Evolutionary conservation across 768 basidiomycete genomes (phyloP).

Genomic region (Termitomyces sp.): DNA sequence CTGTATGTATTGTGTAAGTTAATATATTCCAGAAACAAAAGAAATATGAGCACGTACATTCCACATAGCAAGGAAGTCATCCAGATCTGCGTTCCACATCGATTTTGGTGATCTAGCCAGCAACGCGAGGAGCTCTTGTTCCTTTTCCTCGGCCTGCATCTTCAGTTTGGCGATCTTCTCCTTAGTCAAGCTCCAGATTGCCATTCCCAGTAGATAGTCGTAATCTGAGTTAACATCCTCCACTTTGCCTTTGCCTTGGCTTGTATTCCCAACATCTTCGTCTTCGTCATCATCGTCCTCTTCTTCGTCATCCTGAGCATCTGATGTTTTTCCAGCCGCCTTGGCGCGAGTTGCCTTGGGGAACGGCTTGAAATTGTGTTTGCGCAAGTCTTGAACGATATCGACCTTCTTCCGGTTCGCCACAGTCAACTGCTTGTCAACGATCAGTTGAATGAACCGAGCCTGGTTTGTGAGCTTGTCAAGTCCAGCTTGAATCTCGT

Average conservation of each 20-base stretch:
- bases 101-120: constrained; percentile 77
- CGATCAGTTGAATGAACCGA: constrained; percentile 95
- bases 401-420: constrained; percentile 87
- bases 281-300: constrained; percentile 46
- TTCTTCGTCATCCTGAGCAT: constrained; percentile 49
- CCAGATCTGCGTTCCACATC: constrained; percentile 89
- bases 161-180: constrained; percentile 93
- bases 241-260: constrained; percentile 15
- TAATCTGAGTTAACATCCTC: constrained; percentile 59
- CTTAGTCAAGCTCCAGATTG: constrained; percentile 91
- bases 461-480: constrained; percentile 93
- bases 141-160: constrained; percentile 78
- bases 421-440: constrained; percentile 77
- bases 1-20: constrained; percentile 18
- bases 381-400: constrained; percentile 80
- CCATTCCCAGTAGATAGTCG: constrained; percentile 94
- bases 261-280: constrained; percentile 27
- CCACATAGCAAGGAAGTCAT: constrained; percentile 82
- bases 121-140: constrained; percentile 72
- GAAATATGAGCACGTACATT: constrained; percentile 50
- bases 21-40: background rate
- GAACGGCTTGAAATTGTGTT: constrained; percentile 87
- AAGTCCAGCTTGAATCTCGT: constrained; percentile 74
- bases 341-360: constrained; percentile 73
- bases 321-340: constrained; percentile 62